A percentile compares a stretch with the other conserved stretches of the same genome.
Evolutionary conservation across 2,329 filamentous ascomycete genomes (phyloP).

Genomic region (Penicillium hordei): DNA sequence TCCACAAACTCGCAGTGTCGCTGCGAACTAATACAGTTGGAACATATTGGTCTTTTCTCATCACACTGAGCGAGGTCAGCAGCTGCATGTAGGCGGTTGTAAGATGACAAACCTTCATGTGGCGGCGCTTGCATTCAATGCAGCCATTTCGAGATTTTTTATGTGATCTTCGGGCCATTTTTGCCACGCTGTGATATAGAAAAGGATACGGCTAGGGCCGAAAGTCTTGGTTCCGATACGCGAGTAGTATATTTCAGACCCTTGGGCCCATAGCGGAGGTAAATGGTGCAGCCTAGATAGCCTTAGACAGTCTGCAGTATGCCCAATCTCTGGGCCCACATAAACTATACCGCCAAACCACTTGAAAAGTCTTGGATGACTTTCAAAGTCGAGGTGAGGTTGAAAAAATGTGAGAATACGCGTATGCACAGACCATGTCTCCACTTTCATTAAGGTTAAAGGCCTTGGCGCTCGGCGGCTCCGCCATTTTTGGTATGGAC

Average conservation of each 20-base stretch:
- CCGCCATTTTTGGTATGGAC: neutral
- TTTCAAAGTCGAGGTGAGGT: neutral
- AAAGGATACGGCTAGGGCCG: neutral
- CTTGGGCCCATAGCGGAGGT: neutral
- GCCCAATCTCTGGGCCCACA: neutral
- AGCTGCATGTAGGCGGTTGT: neutral
- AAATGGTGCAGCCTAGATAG: neutral
- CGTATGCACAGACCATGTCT: constrained; percentile 2
- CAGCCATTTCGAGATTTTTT: constrained; percentile 41
- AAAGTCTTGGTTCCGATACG: neutral
- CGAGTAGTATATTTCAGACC: neutral
- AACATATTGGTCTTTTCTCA: constrained; percentile 34
- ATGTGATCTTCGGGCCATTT: constrained; percentile 30
- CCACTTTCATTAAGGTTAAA: constrained; percentile 5
- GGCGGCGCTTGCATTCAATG: constrained; percentile 39
- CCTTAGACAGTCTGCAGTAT: neutral
- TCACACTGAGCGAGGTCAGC: constrained; percentile 31
- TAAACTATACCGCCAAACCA: neutral
- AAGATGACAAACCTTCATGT: constrained; percentile 35
- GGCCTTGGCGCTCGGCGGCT: neutral
- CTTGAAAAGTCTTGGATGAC: neutral
- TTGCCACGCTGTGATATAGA: neutral
- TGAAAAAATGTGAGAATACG: neutral
- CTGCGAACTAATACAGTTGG: constrained; percentile 32
- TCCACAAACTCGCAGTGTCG: constrained; percentile 20